phyloP scores from a whole-genome alignment of 495 filamentous ascomycete species.

The Penicillium canescens region DNA sequence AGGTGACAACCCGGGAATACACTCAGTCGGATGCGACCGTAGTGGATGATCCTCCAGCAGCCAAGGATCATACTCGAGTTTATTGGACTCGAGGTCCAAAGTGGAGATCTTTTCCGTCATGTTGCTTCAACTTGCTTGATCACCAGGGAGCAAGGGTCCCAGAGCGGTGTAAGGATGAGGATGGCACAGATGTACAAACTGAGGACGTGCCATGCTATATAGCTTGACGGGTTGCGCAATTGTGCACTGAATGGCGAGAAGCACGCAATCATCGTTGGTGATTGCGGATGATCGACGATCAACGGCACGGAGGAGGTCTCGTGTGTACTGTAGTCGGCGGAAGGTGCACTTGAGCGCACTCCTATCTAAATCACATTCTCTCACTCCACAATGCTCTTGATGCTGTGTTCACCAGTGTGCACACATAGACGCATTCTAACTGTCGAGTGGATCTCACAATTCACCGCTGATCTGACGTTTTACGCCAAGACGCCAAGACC shows the following conservation, averaged over 20 bases:
- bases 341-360: neutral
- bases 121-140: neutral
- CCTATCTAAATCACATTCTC: neutral
- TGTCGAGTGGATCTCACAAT: too few relatives aligned
- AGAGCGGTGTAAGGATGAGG: neutral
- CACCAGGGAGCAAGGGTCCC: neutral
- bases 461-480: too few relatives aligned
- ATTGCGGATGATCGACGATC: conserved; percentile 18
- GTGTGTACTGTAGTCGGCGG: neutral
- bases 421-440: too few relatives aligned
- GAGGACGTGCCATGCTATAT: conserved; percentile 7
- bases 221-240: conserved; percentile 18
- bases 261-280: conserved; percentile 25
- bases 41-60: conserved; percentile 43
- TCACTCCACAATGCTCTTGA: neutral
- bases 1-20: conserved; percentile 27
- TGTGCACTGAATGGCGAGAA: conserved; percentile 12
- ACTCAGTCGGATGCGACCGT: conserved; percentile 38
- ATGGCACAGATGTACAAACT: neutral
- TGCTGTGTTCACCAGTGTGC: too few relatives aligned
- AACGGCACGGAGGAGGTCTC: neutral
- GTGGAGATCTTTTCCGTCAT: neutral
- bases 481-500: too few relatives aligned
- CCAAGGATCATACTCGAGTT: conserved; percentile 35
- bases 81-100: conserved; percentile 9